Evolutionary conservation across 768 basidiomycete genomes (phyloP).

Genomic region (Trametes gibbosa): DNA sequence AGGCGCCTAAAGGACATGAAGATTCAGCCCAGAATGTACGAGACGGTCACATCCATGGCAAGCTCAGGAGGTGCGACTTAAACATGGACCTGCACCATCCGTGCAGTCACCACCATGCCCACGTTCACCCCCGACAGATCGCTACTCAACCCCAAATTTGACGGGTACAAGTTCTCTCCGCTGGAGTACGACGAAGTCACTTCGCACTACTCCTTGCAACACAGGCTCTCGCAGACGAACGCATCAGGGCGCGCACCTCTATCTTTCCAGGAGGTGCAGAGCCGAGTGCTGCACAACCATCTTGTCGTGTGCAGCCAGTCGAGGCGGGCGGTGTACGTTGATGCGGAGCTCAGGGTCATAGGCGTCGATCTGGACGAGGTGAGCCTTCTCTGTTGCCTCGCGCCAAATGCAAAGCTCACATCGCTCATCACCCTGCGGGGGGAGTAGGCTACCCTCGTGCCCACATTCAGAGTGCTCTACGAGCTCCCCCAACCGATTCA

Average conservation of each 20-base stretch:
- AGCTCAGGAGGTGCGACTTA: too few species aligned
- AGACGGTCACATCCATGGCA: too few species aligned
- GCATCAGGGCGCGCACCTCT: constrained; percentile 59
- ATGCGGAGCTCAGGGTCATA: constrained; percentile 59
- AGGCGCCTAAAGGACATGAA: too few species aligned
- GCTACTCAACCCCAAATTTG: constrained; percentile 79
- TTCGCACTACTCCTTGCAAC: constrained; percentile 45
- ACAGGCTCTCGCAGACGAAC: constrained; percentile 50
- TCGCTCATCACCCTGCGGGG: neutral
- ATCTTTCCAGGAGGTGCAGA: constrained; percentile 79
- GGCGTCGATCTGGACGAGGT: constrained; percentile 58
- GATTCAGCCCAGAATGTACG: too few species aligned
- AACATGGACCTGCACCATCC: too few species aligned
- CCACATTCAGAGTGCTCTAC: constrained; percentile 54
- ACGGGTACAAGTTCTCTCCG: constrained; percentile 74
- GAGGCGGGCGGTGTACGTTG: constrained; percentile 62
- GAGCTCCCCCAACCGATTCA: constrained; percentile 57
- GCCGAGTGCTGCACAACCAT: constrained; percentile 83
- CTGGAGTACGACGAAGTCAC: constrained; percentile 57
- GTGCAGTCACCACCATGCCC: constrained; percentile 6
- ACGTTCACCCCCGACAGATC: constrained; percentile 32
- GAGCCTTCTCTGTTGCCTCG: constrained; percentile 30
- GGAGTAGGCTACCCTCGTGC: constrained; percentile 50
- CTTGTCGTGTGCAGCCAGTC: constrained; percentile 49
- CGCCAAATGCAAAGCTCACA: neutral